Conservation (phyloP, 371 early-diverging fungal species). For the Mucor indicus region DNA sequence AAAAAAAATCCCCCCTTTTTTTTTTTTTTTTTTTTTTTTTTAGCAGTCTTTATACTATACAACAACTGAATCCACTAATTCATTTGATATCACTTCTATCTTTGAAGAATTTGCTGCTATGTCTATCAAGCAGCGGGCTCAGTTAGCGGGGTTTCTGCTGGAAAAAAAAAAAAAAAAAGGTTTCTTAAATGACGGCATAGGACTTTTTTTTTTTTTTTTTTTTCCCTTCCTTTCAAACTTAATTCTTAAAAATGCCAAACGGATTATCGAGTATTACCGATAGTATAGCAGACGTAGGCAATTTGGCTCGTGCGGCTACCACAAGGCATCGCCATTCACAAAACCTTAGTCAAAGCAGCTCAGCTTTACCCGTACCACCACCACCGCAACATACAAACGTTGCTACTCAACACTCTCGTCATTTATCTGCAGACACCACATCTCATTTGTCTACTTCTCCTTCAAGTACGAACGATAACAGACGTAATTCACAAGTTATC, state of each 20-base stretch:
- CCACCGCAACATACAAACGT: conserved; percentile 25
- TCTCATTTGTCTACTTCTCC: background rate
- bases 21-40: background rate
- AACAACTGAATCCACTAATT: no score
- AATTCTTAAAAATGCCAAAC: conserved; percentile 8
- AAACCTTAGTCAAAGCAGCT: background rate
- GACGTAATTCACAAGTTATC: conserved; percentile 4
- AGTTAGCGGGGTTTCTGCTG: no score
- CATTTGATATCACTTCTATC: no score
- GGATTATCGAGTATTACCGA: conserved; percentile 10
- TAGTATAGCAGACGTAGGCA: conserved; percentile 11
- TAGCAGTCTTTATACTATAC: no score
- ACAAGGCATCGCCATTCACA: conserved; percentile 12
- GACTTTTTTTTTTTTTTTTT: background rate
- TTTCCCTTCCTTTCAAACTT: background rate
- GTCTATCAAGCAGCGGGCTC: no score
- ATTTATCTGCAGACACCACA: background rate
- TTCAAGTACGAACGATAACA: background rate
- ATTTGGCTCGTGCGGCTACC: conserved; percentile 23
- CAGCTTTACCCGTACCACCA: conserved; percentile 14
- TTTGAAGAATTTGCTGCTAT: no score
- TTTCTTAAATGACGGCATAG: background rate
- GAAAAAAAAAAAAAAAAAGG: background rate
- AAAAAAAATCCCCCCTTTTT: background rate
- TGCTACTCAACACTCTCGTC: background rate